Conservation (phyloP, 2,329 filamentous ascomycete species). For the Diaporthe sp. region DNA sequence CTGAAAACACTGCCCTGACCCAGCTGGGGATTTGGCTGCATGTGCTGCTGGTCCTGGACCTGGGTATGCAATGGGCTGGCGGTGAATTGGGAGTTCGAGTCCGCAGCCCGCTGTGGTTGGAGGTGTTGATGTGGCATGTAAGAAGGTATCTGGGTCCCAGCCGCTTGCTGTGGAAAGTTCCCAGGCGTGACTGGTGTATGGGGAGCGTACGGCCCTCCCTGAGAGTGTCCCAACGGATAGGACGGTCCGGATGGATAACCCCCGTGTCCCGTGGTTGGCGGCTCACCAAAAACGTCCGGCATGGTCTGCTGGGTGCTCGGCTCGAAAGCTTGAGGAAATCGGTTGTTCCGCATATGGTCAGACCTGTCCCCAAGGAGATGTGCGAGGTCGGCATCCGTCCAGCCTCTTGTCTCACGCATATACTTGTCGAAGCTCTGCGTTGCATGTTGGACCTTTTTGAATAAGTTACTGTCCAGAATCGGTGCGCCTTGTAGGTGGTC, state of each 20-base stretch:
- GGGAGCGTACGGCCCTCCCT: neutral
- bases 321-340: neutral
- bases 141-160: neutral
- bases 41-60: neutral
- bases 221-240: neutral
- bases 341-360: neutral
- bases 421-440: constrained; percentile 15
- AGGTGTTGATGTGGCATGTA: neutral
- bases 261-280: neutral
- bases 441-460: neutral
- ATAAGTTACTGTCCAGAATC: neutral
- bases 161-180: neutral
- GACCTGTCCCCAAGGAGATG: neutral
- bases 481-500: neutral
- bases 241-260: neutral
- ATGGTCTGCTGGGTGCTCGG: neutral
- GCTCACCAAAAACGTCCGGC: neutral
- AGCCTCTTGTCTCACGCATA: constrained; percentile 9
- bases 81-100: neutral
- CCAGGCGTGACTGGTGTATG: neutral
- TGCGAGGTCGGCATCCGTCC: neutral
- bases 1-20: neutral
- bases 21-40: neutral
- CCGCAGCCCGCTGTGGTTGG: neutral
- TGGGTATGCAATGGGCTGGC: neutral